These are phyloP conservation scores for Saxispiralis lemnorum DNA, from an alignment of 495 filamentous ascomycete species.

Conservation along the genomic window DNA sequence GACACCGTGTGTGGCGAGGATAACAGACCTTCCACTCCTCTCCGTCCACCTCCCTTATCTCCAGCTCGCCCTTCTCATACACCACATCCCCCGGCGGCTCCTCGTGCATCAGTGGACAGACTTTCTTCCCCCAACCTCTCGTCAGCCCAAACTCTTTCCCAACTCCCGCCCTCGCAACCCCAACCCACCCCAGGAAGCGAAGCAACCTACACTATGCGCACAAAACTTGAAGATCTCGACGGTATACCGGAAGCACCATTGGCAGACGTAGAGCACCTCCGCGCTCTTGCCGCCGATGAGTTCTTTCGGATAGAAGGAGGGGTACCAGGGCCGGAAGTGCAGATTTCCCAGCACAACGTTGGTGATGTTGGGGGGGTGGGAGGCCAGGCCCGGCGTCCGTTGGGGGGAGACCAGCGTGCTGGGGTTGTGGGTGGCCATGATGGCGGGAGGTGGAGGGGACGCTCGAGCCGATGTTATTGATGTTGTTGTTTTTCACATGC, in stretches of 20 bases:
- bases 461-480: too few relatives aligned
- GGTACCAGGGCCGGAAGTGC: conserved; percentile 30
- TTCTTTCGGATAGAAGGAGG: conserved; percentile 30
- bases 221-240: conserved; percentile 47
- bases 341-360: conserved; percentile 30
- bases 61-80: conserved; percentile 41
- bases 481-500: too few relatives aligned
- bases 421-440: conserved; percentile 2
- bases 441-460: too few relatives aligned
- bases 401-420: conserved; percentile 4
- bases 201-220: conserved; percentile 30
- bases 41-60: conserved; percentile 85
- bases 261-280: conserved; percentile 68
- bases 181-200: too few relatives aligned
- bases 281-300: conserved; percentile 19
- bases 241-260: conserved; percentile 83
- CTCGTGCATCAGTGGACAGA: conserved; percentile 23
- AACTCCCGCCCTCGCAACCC: not conserved
- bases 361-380: conserved; percentile 23
- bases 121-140: conserved; percentile 22
- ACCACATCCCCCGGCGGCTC: conserved; percentile 26
- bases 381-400: conserved; percentile 4
- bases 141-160: conserved; percentile 7
- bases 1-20: not conserved
- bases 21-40: conserved; percentile 50